Conservation (phyloP, 2,329 filamentous ascomycete genomes). For the Leptographium wingfieldii region DNA sequence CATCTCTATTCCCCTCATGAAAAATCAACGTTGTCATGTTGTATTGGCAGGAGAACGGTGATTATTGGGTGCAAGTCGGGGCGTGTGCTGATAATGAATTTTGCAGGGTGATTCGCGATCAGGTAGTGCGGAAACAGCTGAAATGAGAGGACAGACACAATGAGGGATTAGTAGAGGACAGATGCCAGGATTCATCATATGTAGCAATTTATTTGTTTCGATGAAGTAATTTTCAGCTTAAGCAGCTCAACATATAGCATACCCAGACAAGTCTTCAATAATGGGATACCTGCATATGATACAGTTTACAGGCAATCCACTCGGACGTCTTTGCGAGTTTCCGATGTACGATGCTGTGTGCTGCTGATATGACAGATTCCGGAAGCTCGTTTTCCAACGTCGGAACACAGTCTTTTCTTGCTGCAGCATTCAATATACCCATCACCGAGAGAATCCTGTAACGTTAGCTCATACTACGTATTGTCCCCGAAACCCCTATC, state of each 20-base stretch:
- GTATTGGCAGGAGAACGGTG: no score
- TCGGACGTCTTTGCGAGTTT: neutral
- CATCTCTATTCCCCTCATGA: no score
- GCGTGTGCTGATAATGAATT: no score
- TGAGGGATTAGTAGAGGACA: no score
- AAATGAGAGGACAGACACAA: no score
- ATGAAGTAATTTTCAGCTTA: neutral
- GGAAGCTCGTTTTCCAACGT: neutral
- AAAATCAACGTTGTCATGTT: no score
- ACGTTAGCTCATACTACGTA: neutral
- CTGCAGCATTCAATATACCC: neutral
- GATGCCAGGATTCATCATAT: no score
- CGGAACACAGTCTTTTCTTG: neutral
- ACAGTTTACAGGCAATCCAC: slow-evolving; percentile 1
- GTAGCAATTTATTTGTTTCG: neutral
- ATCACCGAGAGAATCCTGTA: neutral
- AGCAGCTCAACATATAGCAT: no score
- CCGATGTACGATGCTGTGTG: neutral
- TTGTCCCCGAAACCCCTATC: neutral
- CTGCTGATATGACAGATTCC: neutral
- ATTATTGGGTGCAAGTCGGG: no score
- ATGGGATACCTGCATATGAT: neutral
- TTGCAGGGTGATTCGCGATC: no score
- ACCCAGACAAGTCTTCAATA: no score
- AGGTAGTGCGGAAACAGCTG: no score